Base-by-base conservation (phyloP, 768 basidiomycete species). In the Boletellus ananas region DNA sequence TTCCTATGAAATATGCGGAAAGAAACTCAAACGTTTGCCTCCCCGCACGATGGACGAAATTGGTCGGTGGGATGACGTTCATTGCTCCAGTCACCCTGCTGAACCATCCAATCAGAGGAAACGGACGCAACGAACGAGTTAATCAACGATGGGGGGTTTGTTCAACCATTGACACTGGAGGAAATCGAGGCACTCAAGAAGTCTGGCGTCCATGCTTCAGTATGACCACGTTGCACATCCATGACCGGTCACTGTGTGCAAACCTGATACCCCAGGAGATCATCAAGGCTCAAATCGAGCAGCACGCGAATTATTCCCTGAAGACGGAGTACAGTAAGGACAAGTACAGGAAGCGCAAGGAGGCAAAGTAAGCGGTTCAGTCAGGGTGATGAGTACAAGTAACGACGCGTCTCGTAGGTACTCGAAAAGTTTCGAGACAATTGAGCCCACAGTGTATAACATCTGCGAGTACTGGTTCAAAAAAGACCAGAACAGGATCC, bases 311-410 rank as follows among this genome's bases (percentile, higher is more conserved):
- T 59, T 99, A 89, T 66, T 83, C 84, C 11, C 74, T 98, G 43
- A 98, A 98, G 70, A 98, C 94, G 1, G 96, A 95, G 68, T 98
- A 94, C 69, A 94, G 90, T 70, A 98, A 99, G 70, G 94, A 98
- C 62, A 99, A 99, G 66, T 99, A 97, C 70, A 87, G 82, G 67
- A 95, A 94, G 67, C 79, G 92, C 34, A 99, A 99, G 68, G 91
- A 94, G 71, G 93, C 90, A 49, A 99, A 98, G 94, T 95, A 63
- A 57, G 84, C 66, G 14, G 4, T 14, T 23, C 36, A 27, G 36
- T 14, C 23, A 34, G 35, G 40, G 17, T 40, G 33, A 11, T 36
- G 25, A 45, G 35, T 20, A 33, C 21, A 18, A 25, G 36, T 18
- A 34, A 42, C 37, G 41, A 44, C 41, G 8, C 44, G 35, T 41